Evolutionary conservation across 805 yeast genomes (phyloP).

Genomic region (Komagataella kurtzmanii): DNA sequence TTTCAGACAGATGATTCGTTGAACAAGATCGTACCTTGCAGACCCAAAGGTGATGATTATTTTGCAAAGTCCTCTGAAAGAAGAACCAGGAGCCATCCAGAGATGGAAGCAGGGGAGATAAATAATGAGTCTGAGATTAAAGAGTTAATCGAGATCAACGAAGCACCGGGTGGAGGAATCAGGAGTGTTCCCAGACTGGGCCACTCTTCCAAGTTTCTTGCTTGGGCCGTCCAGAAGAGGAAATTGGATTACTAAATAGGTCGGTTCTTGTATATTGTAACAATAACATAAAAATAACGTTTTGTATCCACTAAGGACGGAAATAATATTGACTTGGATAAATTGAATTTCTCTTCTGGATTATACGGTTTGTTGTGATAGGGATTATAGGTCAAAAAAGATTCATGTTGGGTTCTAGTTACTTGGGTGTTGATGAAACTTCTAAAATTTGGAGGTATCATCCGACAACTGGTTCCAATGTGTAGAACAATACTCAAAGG

Average conservation of each 20-base stretch:
- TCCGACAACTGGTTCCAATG: no score
- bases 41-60: not conserved
- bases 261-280: not conserved
- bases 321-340: not conserved
- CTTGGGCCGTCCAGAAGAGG: constrained; percentile 21
- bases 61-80: not conserved
- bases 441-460: no score
- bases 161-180: constrained; percentile 13
- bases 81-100: not conserved
- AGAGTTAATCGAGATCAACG: constrained; percentile 9
- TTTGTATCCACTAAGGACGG: not conserved
- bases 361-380: no score
- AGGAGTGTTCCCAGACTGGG: constrained; percentile 31
- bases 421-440: no score
- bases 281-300: not conserved
- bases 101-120: constrained; percentile 10
- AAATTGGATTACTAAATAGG: not conserved
- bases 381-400: no score
- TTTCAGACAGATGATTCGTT: constrained; percentile 1
- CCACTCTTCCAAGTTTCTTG: constrained; percentile 63
- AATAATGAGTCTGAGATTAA: constrained; percentile 11
- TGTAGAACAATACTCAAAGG: no score
- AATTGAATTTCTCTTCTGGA: not conserved
- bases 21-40: not conserved
- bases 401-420: no score